Conservation (phyloP, 768 basidiomycete species). For the Phlebiopsis gigantea region DNA sequence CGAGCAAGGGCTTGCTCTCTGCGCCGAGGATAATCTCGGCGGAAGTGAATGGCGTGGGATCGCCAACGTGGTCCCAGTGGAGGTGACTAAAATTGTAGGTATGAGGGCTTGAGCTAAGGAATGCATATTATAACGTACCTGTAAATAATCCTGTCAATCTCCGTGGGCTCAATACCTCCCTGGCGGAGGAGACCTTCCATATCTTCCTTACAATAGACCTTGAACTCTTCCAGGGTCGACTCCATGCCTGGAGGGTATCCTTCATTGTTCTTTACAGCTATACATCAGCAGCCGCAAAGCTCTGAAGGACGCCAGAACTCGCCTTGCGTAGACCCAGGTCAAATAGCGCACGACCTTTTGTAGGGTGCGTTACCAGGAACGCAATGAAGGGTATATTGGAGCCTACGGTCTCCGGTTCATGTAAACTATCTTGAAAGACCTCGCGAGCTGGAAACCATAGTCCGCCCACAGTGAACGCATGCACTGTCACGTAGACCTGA, state of each 20-base stretch:
- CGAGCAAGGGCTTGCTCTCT: slow-evolving; percentile 30
- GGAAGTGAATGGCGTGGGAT: slow-evolving; percentile 39
- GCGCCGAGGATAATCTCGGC: slow-evolving; percentile 46
- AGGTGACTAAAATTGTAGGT: slow-evolving; percentile 36
- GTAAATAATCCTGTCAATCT: slow-evolving; percentile 38
- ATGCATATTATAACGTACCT: slow-evolving; percentile 3
- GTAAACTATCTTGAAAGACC: slow-evolving; percentile 6
- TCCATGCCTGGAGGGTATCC: not conserved
- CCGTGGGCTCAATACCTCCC: slow-evolving; percentile 39
- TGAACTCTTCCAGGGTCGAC: not conserved
- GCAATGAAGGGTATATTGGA: slow-evolving; percentile 38
- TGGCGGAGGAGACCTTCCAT: slow-evolving; percentile 38
- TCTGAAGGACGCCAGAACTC: too few relatives aligned
- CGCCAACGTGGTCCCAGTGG: slow-evolving; percentile 50
- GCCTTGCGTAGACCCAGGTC: slow-evolving; percentile 50
- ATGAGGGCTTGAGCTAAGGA: too few relatives aligned
- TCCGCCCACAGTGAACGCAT: slow-evolving; percentile 6
- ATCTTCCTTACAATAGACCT: slow-evolving; percentile 2
- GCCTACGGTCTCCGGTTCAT: not conserved
- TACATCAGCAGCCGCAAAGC: too few relatives aligned
- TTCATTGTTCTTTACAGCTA: not conserved
- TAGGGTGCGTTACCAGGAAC: slow-evolving; percentile 48
- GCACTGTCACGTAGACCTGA: slow-evolving; percentile 8
- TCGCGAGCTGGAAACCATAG: slow-evolving; percentile 6
- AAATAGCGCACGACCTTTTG: slow-evolving; percentile 37